These are phyloP conservation scores for Rhodamnia argentea DNA, from an alignment of 345 rosid species.

Conservation along the genomic window DNA sequence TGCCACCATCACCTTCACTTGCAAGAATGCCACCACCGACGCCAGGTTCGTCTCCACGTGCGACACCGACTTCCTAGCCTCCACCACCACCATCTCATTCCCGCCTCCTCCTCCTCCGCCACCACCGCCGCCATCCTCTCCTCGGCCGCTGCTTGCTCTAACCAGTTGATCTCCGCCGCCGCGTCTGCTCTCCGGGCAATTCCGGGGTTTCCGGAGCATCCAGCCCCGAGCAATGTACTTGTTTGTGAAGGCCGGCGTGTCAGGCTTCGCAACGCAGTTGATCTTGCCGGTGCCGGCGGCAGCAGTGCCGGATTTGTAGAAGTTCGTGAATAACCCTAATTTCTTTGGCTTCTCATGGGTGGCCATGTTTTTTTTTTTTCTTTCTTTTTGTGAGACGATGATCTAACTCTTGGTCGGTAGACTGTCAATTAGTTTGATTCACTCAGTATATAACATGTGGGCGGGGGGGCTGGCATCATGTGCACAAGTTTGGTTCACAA, in stretches of 20 bases:
- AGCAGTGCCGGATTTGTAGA: conserved; percentile 18
- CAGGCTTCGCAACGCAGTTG: conserved; percentile 6
- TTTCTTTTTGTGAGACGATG: not conserved
- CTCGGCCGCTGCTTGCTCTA: not conserved
- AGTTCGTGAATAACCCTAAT: not conserved
- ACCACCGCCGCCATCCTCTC: not conserved
- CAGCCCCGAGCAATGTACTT: not conserved
- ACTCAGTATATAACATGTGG: not conserved
- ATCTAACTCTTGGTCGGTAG: not conserved
- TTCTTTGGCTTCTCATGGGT: conserved; percentile 19
- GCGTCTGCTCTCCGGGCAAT: not conserved
- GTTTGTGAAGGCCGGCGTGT: not conserved
- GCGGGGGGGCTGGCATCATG: not conserved
- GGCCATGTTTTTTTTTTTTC: not conserved
- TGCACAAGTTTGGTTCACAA: not conserved
- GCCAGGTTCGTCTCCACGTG: conserved; percentile 53
- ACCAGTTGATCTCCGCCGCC: not conserved
- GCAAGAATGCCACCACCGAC: conserved; percentile 60
- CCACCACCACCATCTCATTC: conserved; percentile 8
- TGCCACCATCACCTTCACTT: conserved; percentile 65
- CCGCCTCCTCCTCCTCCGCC: not conserved
- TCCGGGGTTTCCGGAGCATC: not conserved
- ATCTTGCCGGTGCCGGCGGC: not conserved
- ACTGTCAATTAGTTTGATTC: not conserved
- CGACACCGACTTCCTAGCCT: conserved; percentile 75